Conservation (phyloP, 257 asterid genomes). For the Scutellaria barbata region DNA sequence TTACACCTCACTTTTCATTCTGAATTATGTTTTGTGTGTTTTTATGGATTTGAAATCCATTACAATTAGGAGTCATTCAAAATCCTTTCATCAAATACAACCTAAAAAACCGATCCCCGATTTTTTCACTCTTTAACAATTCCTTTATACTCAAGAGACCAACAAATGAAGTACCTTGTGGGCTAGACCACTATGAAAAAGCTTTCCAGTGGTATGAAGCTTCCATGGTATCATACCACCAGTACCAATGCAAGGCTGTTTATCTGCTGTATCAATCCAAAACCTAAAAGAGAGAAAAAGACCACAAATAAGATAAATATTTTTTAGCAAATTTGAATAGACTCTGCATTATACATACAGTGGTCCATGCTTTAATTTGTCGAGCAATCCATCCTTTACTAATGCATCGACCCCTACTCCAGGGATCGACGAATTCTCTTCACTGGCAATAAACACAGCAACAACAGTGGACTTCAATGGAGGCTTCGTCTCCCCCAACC, state of each 20-base stretch:
- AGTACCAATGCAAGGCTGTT: slow-evolving; percentile 98
- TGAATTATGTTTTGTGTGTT: neutral
- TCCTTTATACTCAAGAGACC: slow-evolving; percentile 8
- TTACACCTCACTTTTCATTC: neutral
- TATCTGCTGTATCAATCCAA: slow-evolving; percentile 99
- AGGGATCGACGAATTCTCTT: slow-evolving; percentile 96
- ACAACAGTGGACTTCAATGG: slow-evolving; percentile 78
- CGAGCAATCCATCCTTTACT: slow-evolving; percentile 85
- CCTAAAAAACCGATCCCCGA: neutral
- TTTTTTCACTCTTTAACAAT: neutral
- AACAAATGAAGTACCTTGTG: slow-evolving; percentile 67
- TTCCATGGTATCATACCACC: slow-evolving; percentile 99
- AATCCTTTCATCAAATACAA: neutral
- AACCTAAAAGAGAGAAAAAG: slow-evolving; percentile 53
- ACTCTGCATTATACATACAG: slow-evolving; percentile 52
- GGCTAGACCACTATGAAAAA: slow-evolving; percentile 94
- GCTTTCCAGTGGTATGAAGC: slow-evolving; percentile 82
- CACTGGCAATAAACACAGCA: slow-evolving; percentile 97
- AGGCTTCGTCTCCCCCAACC: slow-evolving; percentile 82
- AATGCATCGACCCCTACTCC: slow-evolving; percentile 96
- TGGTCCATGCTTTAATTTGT: slow-evolving; percentile 85
- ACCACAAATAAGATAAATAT: slow-evolving; percentile 9
- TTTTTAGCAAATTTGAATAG: neutral
- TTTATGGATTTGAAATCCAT: neutral
- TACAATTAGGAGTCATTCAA: neutral